A percentile compares a stretch with the other conserved stretches of the same genome.
phyloP scores from a whole-genome alignment of 257 asterid species.

The Fraxinus americana region DNA sequence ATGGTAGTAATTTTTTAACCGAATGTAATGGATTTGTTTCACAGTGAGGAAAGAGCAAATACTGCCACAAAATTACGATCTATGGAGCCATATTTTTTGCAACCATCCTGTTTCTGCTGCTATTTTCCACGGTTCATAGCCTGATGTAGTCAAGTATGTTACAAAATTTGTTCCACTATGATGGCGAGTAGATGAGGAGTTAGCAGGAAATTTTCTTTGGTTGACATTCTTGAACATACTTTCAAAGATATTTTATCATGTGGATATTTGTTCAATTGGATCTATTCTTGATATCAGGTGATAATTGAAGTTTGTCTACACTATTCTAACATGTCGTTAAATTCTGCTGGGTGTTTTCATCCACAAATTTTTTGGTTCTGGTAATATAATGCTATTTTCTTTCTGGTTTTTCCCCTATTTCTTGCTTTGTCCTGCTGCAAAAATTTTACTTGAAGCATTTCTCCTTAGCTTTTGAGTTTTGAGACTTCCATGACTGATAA shows the following conservation, averaged over 20 bases:
- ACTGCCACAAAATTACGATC: not conserved
- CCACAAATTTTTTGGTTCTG: not conserved
- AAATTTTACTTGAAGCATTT: not conserved
- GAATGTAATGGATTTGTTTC: not conserved
- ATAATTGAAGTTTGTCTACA: not conserved
- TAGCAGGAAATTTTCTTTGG: not conserved
- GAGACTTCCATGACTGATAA: not conserved
- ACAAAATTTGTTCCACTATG: not conserved
- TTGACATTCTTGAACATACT: not conserved
- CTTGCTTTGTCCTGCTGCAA: not conserved
- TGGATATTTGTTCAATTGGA: not conserved
- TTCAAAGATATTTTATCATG: too few species aligned
- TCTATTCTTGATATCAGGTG: not conserved
- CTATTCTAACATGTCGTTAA: not conserved
- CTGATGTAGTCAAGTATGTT: not conserved
- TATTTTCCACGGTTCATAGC: not conserved
- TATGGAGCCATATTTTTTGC: not conserved
- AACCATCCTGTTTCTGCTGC: not conserved
- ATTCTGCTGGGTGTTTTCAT: not conserved
- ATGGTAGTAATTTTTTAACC: not conserved
- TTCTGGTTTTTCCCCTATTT: not conserved
- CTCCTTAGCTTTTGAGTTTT: not conserved
- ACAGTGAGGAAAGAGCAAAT: not conserved
- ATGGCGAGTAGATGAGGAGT: not conserved
- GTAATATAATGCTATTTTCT: not conserved